Percentiles rank a stretch among this genome's conserved stretches.
Conservation (phyloP, 208 protist genomes). For the Trypanosoma cruzi region DNA sequence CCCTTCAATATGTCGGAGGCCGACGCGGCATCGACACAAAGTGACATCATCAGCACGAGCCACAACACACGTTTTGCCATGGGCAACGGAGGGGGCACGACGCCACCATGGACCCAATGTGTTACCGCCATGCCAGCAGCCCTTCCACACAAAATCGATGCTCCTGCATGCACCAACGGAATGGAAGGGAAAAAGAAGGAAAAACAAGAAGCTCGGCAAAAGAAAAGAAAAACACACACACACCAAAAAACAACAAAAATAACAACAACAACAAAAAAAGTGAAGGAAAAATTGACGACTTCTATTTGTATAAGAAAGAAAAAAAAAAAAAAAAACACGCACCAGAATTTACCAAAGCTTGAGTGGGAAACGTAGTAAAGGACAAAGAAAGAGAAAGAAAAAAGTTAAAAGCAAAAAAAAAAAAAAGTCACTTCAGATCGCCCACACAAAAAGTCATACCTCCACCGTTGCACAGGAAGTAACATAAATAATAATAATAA, state of each 20-base stretch:
- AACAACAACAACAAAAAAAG: no score
- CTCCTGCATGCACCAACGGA: neutral
- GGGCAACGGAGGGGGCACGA: neutral
- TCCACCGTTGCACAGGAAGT: no score
- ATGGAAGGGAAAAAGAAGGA: conserved; percentile 10
- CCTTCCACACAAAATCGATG: neutral
- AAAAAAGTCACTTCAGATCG: no score
- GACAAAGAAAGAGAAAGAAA: neutral
- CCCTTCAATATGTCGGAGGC: neutral
- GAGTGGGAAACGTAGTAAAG: neutral
- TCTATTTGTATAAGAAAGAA: no score
- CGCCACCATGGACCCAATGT: neutral
- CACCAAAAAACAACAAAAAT: no score
- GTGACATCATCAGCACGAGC: conserved; percentile 1
- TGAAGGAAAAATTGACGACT: no score
- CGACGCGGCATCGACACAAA: neutral
- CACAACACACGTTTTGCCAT: neutral
- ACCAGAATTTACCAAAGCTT: no score
- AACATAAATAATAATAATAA: no score
- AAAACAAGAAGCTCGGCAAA: neutral
- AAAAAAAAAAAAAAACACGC: neutral
- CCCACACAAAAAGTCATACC: no score
- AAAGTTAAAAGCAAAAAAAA: no score
- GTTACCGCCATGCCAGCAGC: neutral
- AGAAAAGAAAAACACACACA: no score